These are phyloP conservation scores for Penicillium flavigenum DNA, from an alignment of 495 filamentous ascomycete genomes.

Conservation along the genomic window DNA sequence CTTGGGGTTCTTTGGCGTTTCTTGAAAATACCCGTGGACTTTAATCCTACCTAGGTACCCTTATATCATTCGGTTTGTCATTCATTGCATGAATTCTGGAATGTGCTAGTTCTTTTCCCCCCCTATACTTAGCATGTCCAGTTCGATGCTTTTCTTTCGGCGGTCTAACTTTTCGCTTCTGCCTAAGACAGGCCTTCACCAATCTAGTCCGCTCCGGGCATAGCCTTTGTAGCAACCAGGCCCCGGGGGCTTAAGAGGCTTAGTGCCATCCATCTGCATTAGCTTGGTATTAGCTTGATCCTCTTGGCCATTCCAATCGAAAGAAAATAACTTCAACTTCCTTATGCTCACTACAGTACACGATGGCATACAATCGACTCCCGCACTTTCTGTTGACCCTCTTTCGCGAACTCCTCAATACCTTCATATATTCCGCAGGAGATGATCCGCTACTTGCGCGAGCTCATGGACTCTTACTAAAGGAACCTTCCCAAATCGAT, in stretches of 20 bases:
- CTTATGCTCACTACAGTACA: not conserved
- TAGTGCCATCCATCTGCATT: not conserved
- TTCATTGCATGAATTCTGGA: too few species aligned
- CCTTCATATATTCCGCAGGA: slow-evolving; percentile 4
- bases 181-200: too few species aligned
- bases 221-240: too few species aligned
- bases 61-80: not conserved
- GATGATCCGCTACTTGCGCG: too few species aligned
- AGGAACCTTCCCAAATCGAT: too few species aligned
- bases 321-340: not conserved
- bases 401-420: not conserved
- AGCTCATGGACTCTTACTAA: too few species aligned
- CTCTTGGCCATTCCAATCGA: not conserved
- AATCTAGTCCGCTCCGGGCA: too few species aligned
- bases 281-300: not conserved
- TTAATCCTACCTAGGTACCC: not conserved
- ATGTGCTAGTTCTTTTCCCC: too few species aligned
- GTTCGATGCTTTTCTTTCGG: too few species aligned
- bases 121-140: too few species aligned
- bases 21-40: not conserved
- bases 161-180: too few species aligned
- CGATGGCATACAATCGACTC: not conserved
- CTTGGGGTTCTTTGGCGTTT: not conserved
- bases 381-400: not conserved
- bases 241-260: too few species aligned